These are phyloP conservation scores for Laguncularia racemosa DNA, from an alignment of 345 rosid genomes.

Conservation along the genomic window DNA sequence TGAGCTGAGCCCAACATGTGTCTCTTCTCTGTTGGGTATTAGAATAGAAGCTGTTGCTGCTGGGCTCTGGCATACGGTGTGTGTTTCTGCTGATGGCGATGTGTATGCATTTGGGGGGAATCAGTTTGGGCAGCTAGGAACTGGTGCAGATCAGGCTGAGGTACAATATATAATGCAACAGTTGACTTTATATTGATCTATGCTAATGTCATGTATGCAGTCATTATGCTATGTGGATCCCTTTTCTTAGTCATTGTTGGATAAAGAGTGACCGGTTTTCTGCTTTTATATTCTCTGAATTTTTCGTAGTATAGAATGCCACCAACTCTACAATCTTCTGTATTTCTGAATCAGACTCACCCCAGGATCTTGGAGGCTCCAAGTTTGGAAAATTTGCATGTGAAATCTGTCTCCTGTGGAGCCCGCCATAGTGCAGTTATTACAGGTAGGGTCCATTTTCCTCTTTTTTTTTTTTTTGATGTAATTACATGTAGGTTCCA, in stretches of 20 bases:
- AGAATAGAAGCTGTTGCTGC: slow-evolving; percentile 68
- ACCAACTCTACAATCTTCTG: slow-evolving; percentile 15
- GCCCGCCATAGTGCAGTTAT: slow-evolving; percentile 87
- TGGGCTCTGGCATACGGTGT: slow-evolving; percentile 94
- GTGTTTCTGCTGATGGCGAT: slow-evolving; percentile 83
- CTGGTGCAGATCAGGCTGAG: slow-evolving; percentile 97
- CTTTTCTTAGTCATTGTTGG: too few relatives aligned
- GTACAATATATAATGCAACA: slow-evolving; percentile 21
- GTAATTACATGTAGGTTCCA: slow-evolving; percentile 54
- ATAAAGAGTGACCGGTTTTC: too few relatives aligned
- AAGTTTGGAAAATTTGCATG: slow-evolving; percentile 53
- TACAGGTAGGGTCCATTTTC: slow-evolving; percentile 64
- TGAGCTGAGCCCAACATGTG: slow-evolving; percentile 80
- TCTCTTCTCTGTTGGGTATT: slow-evolving; percentile 82
- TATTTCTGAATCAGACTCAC: slow-evolving; percentile 48
- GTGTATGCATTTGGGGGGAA: slow-evolving; percentile 94
- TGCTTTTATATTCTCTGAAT: too few relatives aligned
- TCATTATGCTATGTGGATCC: neutral
- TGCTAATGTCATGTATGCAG: neutral
- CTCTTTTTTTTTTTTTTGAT: too few relatives aligned
- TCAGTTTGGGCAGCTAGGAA: slow-evolving; percentile 97
- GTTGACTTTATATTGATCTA: neutral
- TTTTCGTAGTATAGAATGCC: too few relatives aligned
- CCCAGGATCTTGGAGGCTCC: slow-evolving; percentile 91
- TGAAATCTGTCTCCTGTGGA: slow-evolving; percentile 73